Evolutionary conservation across 2,329 filamentous ascomycete species (phyloP).

Genomic region (Stachybotrys elegans): DNA sequence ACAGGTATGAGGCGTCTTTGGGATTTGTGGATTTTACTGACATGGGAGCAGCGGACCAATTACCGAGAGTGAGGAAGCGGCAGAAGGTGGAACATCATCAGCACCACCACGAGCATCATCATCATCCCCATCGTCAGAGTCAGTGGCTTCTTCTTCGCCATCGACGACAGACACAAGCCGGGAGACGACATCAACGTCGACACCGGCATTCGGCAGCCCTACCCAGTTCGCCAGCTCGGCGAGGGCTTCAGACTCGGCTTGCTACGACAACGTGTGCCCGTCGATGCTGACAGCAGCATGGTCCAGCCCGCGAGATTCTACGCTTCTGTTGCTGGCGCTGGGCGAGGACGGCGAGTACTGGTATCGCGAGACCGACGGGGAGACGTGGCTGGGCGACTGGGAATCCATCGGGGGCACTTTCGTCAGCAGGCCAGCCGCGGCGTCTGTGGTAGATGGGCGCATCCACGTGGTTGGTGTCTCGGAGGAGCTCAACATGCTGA

Average conservation of each 20-base stretch:
- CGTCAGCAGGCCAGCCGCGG: constrained; percentile 4
- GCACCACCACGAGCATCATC: neutral
- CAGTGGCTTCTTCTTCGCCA: neutral
- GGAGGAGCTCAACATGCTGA: neutral
- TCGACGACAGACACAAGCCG: neutral
- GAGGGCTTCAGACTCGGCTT: neutral
- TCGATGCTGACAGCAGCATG: neutral
- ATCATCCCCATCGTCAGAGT: no score
- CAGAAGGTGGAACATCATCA: neutral
- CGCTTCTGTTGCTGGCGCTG: neutral
- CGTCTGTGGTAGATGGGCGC: neutral
- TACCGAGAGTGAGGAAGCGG: neutral
- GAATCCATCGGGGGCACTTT: constrained; percentile 5
- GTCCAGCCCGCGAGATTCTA: neutral
- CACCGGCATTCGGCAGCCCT: constrained; percentile 2
- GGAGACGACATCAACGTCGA: neutral
- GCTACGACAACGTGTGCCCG: neutral
- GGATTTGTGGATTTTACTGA: neutral
- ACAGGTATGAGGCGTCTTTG: neutral
- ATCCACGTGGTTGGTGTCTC: constrained; percentile 7
- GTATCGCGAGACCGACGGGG: constrained; percentile 3
- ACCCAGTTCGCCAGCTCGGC: neutral
- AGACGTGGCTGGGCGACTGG: constrained; percentile 1
- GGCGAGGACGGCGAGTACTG: neutral
- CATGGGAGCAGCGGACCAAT: neutral